Base-by-base conservation (phyloP, 345 rosid species). In the Ceriops tagal region DNA sequence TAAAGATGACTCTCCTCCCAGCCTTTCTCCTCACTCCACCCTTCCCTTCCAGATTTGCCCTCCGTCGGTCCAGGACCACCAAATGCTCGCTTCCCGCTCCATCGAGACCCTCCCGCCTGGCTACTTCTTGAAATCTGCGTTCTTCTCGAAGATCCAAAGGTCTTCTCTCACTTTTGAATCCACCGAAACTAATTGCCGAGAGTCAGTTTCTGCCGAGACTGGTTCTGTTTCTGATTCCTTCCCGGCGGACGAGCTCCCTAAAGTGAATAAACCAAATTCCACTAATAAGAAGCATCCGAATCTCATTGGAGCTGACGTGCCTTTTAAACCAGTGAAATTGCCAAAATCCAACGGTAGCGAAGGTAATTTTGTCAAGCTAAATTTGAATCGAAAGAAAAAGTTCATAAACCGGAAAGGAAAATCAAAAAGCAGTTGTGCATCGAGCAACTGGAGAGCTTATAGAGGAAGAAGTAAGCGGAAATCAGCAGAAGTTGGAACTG, bases 351-450 rank as follows among this genome's bases (percentile, higher is more conserved):
- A 4, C 34, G 80, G 82, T 53, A 77, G 75, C 24, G 96, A 92
- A 74, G 99, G 99, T 62, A 95, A 95, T 77, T 95, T 95, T 66
- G 97, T 95, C 39, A 92, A 78, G 84, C 81, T 88, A 46, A 88
- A 92, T 66, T 63, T 90, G 71, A 91, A 77, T n/a, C 75, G 83
- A 21, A 71, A 70, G 55, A 84, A 81, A 22, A 95, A 84, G 83
- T 95, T 91, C 71, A 66, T 69, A 1, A 80, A 78, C 70, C 75
- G 71, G 57, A 83, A 83, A 81, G 83, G 86, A 18, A 75, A 79
- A 26, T 76, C 78, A 39, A 68, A 56, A 19, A 71, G 70, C 16
- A 71, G 74, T 47, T 71, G 46, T 53, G 68, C 75, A 15, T 79
- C 81, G 4, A 70, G 65, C 34, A 39, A 69, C 52, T 28, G 53